phyloP scores from a whole-genome alignment of 1,139 yeast species.

The Saccharomyces hybrid region DNA sequence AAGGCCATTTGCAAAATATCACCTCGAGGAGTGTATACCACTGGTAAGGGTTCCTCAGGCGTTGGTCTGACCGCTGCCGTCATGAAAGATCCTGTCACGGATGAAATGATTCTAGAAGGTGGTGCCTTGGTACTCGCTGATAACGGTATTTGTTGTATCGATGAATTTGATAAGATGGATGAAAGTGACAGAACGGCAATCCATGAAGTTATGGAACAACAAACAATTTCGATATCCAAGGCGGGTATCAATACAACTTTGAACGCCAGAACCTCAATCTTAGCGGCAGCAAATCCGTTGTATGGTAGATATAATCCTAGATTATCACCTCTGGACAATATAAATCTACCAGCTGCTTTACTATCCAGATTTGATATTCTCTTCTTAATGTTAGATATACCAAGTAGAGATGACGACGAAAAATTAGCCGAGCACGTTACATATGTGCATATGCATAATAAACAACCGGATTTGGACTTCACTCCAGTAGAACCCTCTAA shows the following conservation, averaged over 20 bases:
- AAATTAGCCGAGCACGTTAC: slow-evolving; percentile 89
- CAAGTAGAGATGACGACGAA: slow-evolving; percentile 74
- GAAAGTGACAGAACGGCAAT: slow-evolving; percentile 95
- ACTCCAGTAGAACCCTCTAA: slow-evolving; percentile 73
- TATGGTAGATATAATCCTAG: slow-evolving; percentile 92
- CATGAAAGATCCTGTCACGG: slow-evolving; percentile 97
- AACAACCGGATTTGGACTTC: slow-evolving; percentile 71
- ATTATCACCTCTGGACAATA: slow-evolving; percentile 88
- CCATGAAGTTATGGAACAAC: slow-evolving; percentile 99
- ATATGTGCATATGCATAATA: slow-evolving; percentile 88
- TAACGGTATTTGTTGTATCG: slow-evolving; percentile 97
- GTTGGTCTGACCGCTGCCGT: slow-evolving; percentile 99
- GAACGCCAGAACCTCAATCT: slow-evolving; percentile 89
- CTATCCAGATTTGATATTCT: slow-evolving; percentile 90
- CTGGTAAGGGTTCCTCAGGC: slow-evolving; percentile 98
- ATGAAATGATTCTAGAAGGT: slow-evolving; percentile 97
- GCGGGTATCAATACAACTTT: slow-evolving; percentile 97
- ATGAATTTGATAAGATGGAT: slow-evolving; percentile 99
- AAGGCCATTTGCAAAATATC: slow-evolving; percentile 90
- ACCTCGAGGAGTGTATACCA: slow-evolving; percentile 95
- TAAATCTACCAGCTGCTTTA: slow-evolving; percentile 93
- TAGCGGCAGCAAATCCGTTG: slow-evolving; percentile 97
- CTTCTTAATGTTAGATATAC: slow-evolving; percentile 80
- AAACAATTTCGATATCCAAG: slow-evolving; percentile 92
- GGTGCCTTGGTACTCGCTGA: slow-evolving; percentile 97